A percentile compares a stretch with the other conserved stretches of the same genome.
Conservation (phyloP, 352 stramenopile genomes). For the Nothophytophthora sp. region DNA sequence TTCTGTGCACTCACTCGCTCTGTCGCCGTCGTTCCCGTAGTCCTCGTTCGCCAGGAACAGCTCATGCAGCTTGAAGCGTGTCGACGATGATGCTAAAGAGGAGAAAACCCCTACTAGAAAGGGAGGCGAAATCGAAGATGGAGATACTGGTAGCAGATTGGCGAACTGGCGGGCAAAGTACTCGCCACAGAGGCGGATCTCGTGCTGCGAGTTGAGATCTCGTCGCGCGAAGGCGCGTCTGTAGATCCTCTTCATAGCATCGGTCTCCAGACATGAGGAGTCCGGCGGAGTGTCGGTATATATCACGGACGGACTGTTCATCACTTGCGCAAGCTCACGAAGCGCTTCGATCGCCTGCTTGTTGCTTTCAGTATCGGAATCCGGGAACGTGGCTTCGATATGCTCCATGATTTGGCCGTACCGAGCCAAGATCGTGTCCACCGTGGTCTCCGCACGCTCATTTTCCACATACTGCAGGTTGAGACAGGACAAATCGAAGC, state of each 20-base stretch:
- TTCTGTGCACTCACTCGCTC: slow-evolving; percentile 2
- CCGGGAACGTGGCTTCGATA: slow-evolving; percentile 19
- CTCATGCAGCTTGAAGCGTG: slow-evolving; percentile 59
- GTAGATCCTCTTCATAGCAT: slow-evolving; percentile 21
- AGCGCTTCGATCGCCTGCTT: slow-evolving; percentile 10
- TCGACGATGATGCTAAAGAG: slow-evolving; percentile 47
- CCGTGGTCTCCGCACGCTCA: slow-evolving; percentile 34
- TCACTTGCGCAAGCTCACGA: slow-evolving; percentile 18
- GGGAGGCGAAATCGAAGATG: slow-evolving; percentile 3
- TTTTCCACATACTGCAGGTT: slow-evolving; percentile 60
- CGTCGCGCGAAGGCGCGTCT: slow-evolving; percentile 26
- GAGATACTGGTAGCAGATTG: slow-evolving; percentile 22
- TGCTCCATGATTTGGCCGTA: slow-evolving; percentile 50
- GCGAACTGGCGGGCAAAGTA: slow-evolving; percentile 55
- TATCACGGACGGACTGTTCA: slow-evolving; percentile 13
- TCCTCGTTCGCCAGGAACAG: slow-evolving; percentile 68
- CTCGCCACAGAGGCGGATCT: slow-evolving; percentile 35
- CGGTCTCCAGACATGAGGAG: background rate
- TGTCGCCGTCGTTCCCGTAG: slow-evolving; percentile 15
- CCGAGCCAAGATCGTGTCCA: slow-evolving; percentile 42
- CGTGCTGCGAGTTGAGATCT: slow-evolving; percentile 39
- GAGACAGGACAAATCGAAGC: slow-evolving; percentile 66
- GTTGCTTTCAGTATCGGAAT: background rate
- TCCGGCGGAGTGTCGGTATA: slow-evolving; percentile 1
- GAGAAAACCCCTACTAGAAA: slow-evolving; percentile 65